phyloP scores from a whole-genome alignment of 192 early-diverging fungal genomes.

The Backusella morwellensis region DNA sequence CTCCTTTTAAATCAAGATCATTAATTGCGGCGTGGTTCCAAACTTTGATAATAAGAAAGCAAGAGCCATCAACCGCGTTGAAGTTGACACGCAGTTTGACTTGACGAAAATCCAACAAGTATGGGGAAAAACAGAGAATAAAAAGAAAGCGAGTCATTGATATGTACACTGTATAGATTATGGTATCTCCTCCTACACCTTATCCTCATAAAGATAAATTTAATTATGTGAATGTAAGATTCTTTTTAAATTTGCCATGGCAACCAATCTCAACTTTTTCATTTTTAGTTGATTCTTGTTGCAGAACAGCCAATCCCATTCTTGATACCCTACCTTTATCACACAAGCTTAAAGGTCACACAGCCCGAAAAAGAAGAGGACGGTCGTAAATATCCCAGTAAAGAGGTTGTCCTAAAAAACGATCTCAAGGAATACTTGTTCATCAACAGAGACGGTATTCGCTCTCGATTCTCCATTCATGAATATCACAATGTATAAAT shows the following conservation, averaged over 20 bases:
- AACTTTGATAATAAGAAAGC: conserved; percentile 40
- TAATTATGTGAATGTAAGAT: conserved; percentile 52
- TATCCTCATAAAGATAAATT: conserved; percentile 53
- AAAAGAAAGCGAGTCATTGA: background rate
- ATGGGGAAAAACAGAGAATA: background rate
- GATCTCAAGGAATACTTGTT: conserved; percentile 57
- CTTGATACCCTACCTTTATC: conserved; percentile 53
- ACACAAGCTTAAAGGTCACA: conserved; percentile 40
- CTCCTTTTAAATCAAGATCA: conserved; percentile 19
- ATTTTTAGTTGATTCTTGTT: conserved; percentile 41
- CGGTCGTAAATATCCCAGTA: conserved; percentile 27
- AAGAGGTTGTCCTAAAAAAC: conserved; percentile 47
- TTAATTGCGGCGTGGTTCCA: conserved; percentile 46
- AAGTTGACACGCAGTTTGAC: conserved; percentile 39
- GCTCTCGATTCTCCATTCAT: conserved; percentile 47
- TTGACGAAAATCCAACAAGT: conserved; percentile 43
- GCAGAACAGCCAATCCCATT: conserved; percentile 43
- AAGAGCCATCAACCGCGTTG: conserved; percentile 46
- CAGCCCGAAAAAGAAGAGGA: conserved; percentile 35
- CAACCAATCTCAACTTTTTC: background rate
- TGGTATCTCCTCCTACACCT: conserved; percentile 49
- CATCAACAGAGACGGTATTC: conserved; percentile 47
- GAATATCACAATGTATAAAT: conserved; percentile 54
- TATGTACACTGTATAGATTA: conserved; percentile 23
- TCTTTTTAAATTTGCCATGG: background rate